These are phyloP conservation scores for Verticillium isaacii DNA, from an alignment of 2,329 filamentous ascomycete genomes.

Conservation along the genomic window DNA sequence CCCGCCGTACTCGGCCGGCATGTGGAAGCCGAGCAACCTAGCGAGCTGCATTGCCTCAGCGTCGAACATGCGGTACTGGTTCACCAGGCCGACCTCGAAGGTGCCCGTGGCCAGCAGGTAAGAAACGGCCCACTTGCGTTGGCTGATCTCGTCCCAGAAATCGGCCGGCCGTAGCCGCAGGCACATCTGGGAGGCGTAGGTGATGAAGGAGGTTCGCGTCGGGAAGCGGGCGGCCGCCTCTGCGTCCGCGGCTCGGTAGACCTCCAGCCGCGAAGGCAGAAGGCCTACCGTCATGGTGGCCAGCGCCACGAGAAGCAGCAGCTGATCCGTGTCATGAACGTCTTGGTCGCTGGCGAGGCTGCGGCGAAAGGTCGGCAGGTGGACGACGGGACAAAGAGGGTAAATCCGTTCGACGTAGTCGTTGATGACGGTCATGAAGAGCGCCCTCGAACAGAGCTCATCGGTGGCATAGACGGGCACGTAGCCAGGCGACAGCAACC, in stretches of 20 bases:
- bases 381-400: slow-evolving; percentile 19
- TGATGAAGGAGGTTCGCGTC: slow-evolving; percentile 19
- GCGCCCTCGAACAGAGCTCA: slow-evolving; percentile 17
- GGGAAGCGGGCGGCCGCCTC: slow-evolving; percentile 16
- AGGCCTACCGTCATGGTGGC: slow-evolving; percentile 18
- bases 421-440: slow-evolving; percentile 16
- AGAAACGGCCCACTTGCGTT: slow-evolving; percentile 27
- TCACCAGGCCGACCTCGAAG: slow-evolving; percentile 28
- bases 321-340: slow-evolving; percentile 17
- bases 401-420: slow-evolving; percentile 21
- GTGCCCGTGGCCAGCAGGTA: slow-evolving; percentile 25
- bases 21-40: slow-evolving; percentile 24
- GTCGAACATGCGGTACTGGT: slow-evolving; percentile 28
- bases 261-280: slow-evolving; percentile 18
- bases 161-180: slow-evolving; percentile 13
- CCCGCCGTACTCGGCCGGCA: slow-evolving; percentile 22
- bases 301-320: slow-evolving; percentile 18
- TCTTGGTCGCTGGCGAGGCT: slow-evolving; percentile 16
- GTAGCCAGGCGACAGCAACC: neutral
- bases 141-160: slow-evolving; percentile 23
- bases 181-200: slow-evolving; percentile 18
- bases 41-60: slow-evolving; percentile 28
- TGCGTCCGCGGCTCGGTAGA: slow-evolving; percentile 15
- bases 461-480: slow-evolving; percentile 14
- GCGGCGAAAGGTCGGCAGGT: slow-evolving; percentile 17